phyloP scores from a whole-genome alignment of 202 grass and related monocot genomes.

The Dendrocalamus latiflorus region DNA sequence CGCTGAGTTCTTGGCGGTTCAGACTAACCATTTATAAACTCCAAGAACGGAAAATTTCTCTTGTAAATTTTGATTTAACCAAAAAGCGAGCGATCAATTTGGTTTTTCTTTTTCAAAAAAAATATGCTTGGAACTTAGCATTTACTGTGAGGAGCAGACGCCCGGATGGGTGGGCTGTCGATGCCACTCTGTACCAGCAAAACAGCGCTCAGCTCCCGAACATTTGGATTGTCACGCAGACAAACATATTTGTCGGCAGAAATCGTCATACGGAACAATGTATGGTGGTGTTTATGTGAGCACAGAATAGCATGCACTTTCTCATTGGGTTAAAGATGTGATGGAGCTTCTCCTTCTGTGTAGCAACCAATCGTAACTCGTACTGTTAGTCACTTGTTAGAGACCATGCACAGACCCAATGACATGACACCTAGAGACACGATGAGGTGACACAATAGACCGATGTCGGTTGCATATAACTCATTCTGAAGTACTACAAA shows the following conservation, averaged over 20 bases:
- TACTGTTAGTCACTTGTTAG: background rate
- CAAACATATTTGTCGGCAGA: background rate
- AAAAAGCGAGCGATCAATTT: no score
- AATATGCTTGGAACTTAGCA: no score
- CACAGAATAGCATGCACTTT: background rate
- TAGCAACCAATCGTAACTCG: background rate
- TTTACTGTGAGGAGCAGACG: no score
- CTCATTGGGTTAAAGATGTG: background rate
- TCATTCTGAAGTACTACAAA: background rate
- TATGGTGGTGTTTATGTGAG: background rate
- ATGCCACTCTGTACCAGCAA: no score
- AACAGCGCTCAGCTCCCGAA: no score
- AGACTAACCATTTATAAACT: background rate
- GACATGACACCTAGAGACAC: background rate
- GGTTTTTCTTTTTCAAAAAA: no score
- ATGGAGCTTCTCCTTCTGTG: background rate
- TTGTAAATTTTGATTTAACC: no score
- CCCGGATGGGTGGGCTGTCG: no score
- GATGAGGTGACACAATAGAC: conserved; percentile 2
- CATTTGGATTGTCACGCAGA: no score
- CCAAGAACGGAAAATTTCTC: no score
- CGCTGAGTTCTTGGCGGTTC: background rate
- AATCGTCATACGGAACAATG: background rate
- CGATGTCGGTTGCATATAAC: background rate
- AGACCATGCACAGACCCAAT: background rate